Conservation (phyloP, 306 rosid species). For the Parietaria judaica region DNA sequence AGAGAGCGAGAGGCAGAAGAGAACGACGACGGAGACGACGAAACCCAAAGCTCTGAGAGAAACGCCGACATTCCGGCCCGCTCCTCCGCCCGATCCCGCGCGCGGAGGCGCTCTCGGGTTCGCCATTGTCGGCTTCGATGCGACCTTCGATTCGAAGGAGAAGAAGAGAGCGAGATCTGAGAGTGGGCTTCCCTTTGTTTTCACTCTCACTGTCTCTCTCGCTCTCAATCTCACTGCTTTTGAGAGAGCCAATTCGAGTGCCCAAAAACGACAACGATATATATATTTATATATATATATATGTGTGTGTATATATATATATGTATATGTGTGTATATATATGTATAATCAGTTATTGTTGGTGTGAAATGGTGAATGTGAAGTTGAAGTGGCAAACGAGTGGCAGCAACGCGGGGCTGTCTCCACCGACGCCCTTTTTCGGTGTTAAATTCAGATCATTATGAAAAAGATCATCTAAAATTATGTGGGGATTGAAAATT, state of each 20-base stretch:
- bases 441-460: not conserved
- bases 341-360: not conserved
- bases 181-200: not conserved
- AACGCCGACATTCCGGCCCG: conserved; percentile 7
- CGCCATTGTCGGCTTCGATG: conserved; percentile 15
- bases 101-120: conserved; percentile 17
- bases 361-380: not conserved
- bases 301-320: not conserved
- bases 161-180: not conserved
- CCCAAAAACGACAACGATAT: not conserved
- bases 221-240: not conserved
- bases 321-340: not conserved
- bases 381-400: conserved; percentile 12
- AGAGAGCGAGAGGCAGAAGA: conserved; percentile 43
- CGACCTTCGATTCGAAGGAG: not conserved
- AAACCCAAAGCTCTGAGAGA: conserved; percentile 37
- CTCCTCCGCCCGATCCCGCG: conserved; percentile 10
- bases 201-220: not conserved
- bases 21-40: conserved; percentile 25
- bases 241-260: not conserved
- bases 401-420: conserved; percentile 14
- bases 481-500: no score
- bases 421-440: conserved; percentile 4
- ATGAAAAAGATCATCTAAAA: no score
- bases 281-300: not conserved